Evolutionary conservation across 177 flowering plant species (phyloP).

Genomic region (Vitis hybrid): DNA sequence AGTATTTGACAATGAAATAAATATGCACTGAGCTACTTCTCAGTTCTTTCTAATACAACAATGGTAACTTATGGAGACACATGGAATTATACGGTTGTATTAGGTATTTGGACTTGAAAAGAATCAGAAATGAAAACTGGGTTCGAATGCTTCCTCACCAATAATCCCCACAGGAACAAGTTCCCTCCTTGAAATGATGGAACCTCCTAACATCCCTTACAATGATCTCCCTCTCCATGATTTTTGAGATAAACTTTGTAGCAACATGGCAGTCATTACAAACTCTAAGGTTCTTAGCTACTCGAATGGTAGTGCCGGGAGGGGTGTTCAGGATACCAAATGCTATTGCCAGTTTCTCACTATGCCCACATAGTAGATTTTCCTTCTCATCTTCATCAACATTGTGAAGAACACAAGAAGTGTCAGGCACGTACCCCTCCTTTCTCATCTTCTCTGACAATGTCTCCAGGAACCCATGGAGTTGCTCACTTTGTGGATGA

Average conservation of each 20-base stretch:
- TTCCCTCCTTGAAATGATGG: slow-evolving; percentile 75
- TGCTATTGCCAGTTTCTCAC: slow-evolving; percentile 79
- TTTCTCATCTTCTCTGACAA: slow-evolving; percentile 55
- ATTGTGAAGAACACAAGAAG: slow-evolving; percentile 82
- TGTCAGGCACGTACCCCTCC: slow-evolving; percentile 77
- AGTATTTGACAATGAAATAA: no score
- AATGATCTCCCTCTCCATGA: slow-evolving; percentile 62
- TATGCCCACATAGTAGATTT: slow-evolving; percentile 66
- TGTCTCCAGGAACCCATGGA: slow-evolving; percentile 47
- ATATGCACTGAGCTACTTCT: neutral
- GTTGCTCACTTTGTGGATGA: slow-evolving; percentile 55
- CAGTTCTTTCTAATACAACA: neutral
- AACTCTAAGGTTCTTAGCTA: slow-evolving; percentile 80
- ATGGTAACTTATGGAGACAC: neutral
- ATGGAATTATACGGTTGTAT: neutral
- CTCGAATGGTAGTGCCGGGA: slow-evolving; percentile 68
- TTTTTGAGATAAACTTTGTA: slow-evolving; percentile 69
- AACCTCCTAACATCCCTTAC: slow-evolving; percentile 77
- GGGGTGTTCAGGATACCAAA: slow-evolving; percentile 75
- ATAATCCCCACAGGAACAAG: slow-evolving; percentile 78
- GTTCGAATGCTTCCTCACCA: slow-evolving; percentile 22
- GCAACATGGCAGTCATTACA: slow-evolving; percentile 84
- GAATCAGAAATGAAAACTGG: neutral
- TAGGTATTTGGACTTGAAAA: slow-evolving; percentile 1
- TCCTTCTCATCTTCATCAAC: slow-evolving; percentile 74